Conservation (phyloP, 1,284 basidiomycete species). For the Ceratobasidium sp. region DNA sequence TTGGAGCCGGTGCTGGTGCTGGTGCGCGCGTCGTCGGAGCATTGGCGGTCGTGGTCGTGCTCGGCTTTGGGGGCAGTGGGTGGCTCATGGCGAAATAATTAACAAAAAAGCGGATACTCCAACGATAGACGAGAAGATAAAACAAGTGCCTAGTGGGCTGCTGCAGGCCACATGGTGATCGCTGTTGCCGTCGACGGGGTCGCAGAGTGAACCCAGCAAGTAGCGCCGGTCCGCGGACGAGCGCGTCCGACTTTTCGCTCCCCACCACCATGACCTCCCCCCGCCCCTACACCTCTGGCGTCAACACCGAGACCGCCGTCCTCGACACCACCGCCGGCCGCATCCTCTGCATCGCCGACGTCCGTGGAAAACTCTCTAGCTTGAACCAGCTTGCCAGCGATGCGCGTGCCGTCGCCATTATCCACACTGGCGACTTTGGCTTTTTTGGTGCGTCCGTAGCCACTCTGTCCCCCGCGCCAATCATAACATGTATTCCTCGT, state of each 20-base stretch:
- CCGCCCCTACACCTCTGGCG: constrained; percentile 50
- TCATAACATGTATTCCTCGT: constrained; percentile 3
- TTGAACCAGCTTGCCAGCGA: constrained; percentile 94
- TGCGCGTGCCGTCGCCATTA: constrained; percentile 90
- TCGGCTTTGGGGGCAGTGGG: constrained; percentile 62
- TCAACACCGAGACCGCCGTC: constrained; percentile 82
- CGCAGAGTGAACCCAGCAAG: not conserved
- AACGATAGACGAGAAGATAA: not conserved
- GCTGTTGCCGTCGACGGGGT: not conserved
- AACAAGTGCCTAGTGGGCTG: not conserved
- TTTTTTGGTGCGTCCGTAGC: constrained; percentile 80
- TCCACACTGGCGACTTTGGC: constrained; percentile 99
- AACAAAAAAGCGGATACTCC: not conserved
- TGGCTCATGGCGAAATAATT: constrained; percentile 52
- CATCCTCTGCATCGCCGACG: constrained; percentile 96
- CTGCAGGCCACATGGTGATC: not conserved
- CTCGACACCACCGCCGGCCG: constrained; percentile 84
- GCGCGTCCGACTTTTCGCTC: constrained; percentile 19
- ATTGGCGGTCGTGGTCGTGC: constrained; percentile 67
- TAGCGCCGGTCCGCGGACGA: constrained; percentile 10
- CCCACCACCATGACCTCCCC: constrained; percentile 29
- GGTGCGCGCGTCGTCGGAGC: constrained; percentile 58
- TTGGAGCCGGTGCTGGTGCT: constrained; percentile 48
- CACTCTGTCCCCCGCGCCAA: too few species aligned
- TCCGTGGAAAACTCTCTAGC: constrained; percentile 87